Evolutionary conservation across 331 rosid species (phyloP).

Genomic region (Rosa hybrid): DNA sequence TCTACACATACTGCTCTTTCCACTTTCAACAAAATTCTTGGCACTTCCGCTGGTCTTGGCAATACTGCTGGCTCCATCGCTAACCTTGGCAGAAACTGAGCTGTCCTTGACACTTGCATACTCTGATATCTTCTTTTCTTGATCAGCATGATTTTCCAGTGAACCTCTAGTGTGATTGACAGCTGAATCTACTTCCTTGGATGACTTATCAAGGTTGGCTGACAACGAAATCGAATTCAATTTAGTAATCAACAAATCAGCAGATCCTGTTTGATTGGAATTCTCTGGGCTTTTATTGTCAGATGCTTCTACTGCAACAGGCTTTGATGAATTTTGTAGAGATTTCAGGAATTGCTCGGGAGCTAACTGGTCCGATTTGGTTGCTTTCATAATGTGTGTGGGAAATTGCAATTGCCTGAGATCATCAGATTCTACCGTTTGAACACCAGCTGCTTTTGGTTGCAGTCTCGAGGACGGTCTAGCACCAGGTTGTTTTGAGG

Average conservation of each 20-base stretch:
- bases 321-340: conserved; percentile 39
- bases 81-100: conserved; percentile 79
- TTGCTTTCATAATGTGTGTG: conserved; percentile 28
- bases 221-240: conserved; percentile 50
- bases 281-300: conserved; percentile 40
- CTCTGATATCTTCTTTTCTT: conserved; percentile 77
- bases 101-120: conserved; percentile 81
- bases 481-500: conserved; percentile 57
- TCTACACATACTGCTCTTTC: conserved; percentile 90
- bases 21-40: conserved; percentile 88
- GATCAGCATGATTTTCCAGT: conserved; percentile 55
- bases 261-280: conserved; percentile 44
- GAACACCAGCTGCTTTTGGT: conserved; percentile 45
- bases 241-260: conserved; percentile 55
- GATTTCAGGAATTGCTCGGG: conserved; percentile 43
- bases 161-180: conserved; percentile 57
- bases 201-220: conserved; percentile 41
- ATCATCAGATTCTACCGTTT: conserved; percentile 43
- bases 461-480: conserved; percentile 51
- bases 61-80: conserved; percentile 75
- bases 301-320: conserved; percentile 39
- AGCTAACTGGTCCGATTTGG: conserved; percentile 39
- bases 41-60: conserved; percentile 90
- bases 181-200: conserved; percentile 40
- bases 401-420: conserved; percentile 41